A percentile compares a stretch with the other conserved stretches of the same genome.
phyloP scores from a whole-genome alignment of 2,329 filamentous ascomycete species.

The Penicillium freii region DNA sequence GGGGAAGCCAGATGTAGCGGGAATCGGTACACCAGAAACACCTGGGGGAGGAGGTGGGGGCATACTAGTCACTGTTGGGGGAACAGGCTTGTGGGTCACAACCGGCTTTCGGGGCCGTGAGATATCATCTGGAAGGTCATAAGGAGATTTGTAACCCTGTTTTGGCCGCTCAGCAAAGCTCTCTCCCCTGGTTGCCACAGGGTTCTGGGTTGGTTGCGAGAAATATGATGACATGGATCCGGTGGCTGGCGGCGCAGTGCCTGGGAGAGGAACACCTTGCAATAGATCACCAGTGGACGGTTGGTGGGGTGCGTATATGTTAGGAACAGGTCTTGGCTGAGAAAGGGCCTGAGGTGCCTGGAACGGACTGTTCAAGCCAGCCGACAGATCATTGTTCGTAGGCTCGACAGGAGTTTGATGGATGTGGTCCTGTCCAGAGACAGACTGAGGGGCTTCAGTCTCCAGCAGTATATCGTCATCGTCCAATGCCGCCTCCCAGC shows the following conservation, averaged over 20 bases:
- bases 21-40: constrained; percentile 55
- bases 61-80: constrained; percentile 44
- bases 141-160: constrained; percentile 88
- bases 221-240: constrained; percentile 27
- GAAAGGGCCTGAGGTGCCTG: constrained; percentile 26
- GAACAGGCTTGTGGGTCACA: constrained; percentile 57
- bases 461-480: constrained; percentile 85
- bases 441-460: constrained; percentile 41
- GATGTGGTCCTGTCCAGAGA: constrained; percentile 19
- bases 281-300: constrained; percentile 51
- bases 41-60: constrained; percentile 60
- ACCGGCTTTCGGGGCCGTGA: constrained; percentile 61
- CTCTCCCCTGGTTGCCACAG: constrained; percentile 56
- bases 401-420: constrained; percentile 27
- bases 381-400: constrained; percentile 7
- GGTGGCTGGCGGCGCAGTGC: constrained; percentile 16
- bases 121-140: constrained; percentile 90
- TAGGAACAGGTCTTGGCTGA: constrained; percentile 28
- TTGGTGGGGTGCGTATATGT: constrained; percentile 52
- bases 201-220: constrained; percentile 27
- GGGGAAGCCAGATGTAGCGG: constrained; percentile 16
- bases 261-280: constrained; percentile 32
- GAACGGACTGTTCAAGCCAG: constrained; percentile 28
- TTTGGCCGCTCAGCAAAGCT: constrained; percentile 91
- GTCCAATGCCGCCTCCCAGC: constrained; percentile 50